Conservation (phyloP, 805 yeast genomes). For the Candida endomychidarum region DNA sequence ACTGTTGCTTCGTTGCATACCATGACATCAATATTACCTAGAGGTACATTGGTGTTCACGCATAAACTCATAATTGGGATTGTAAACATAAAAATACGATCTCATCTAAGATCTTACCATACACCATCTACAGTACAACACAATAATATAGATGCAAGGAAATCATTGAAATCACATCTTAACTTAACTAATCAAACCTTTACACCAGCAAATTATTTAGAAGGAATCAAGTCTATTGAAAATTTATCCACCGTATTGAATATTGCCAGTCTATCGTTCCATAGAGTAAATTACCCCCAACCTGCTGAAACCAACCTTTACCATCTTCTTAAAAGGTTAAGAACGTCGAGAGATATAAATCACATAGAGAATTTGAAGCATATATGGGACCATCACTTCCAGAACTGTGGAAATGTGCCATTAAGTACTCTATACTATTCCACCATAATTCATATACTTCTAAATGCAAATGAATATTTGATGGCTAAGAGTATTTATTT, state of each 20-base stretch:
- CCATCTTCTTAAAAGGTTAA: not conserved
- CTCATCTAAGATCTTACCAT: not conserved
- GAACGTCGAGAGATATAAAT: not conserved
- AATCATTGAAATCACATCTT: not conserved
- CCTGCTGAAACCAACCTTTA: constrained; percentile 3
- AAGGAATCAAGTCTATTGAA: constrained; percentile 1
- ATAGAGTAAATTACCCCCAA: not conserved
- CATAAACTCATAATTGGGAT: too few species aligned
- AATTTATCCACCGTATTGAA: not conserved
- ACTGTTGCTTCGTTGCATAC: too few species aligned
- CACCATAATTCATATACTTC: constrained; percentile 22
- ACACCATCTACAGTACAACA: not conserved
- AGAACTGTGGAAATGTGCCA: not conserved
- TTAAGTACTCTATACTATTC: constrained; percentile 18
- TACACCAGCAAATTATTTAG: not conserved
- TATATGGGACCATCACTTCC: constrained; percentile 19
- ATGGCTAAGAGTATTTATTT: constrained; percentile 18
- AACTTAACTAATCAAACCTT: not conserved
- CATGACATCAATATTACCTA: too few species aligned
- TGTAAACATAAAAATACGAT: too few species aligned
- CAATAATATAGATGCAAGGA: not conserved
- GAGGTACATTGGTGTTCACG: too few species aligned
- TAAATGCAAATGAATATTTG: constrained; percentile 25
- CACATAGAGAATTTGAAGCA: constrained; percentile 16
- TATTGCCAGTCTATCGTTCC: constrained; percentile 3